These are phyloP conservation scores for Capsicum chinense DNA, from an alignment of 257 asterid species.

Conservation along the genomic window DNA sequence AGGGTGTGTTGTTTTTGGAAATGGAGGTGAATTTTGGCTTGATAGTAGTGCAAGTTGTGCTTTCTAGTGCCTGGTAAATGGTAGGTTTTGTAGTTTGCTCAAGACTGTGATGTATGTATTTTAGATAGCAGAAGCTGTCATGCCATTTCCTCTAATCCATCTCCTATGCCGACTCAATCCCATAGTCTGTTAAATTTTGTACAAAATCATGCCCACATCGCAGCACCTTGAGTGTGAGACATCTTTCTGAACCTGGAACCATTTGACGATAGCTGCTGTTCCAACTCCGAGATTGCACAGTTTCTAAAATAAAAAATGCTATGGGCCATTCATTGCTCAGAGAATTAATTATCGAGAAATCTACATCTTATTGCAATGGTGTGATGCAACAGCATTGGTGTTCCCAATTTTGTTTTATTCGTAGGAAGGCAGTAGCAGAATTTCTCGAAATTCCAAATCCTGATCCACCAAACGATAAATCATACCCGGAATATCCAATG, in stretches of 20 bases:
- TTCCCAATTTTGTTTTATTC: not conserved
- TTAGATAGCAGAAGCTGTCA: not conserved
- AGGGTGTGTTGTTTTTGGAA: not conserved
- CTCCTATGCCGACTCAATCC: not conserved
- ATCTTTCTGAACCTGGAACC: constrained; percentile 18
- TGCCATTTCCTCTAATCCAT: not conserved
- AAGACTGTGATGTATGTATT: not conserved
- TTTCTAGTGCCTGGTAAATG: not conserved
- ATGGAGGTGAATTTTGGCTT: constrained; percentile 17
- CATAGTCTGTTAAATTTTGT: constrained; percentile 2
- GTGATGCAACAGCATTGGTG: not conserved
- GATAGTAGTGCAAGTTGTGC: constrained; percentile 15
- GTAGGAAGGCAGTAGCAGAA: not conserved
- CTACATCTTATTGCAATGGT: not conserved
- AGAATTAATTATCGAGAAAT: not conserved
- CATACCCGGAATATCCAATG: not conserved
- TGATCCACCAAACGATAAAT: not conserved
- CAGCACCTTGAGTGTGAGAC: not conserved
- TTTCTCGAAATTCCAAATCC: not conserved
- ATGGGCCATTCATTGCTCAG: not conserved
- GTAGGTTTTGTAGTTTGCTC: constrained; percentile 14
- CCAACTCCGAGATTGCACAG: not conserved
- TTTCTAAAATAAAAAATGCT: not conserved
- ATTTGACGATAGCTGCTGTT: not conserved
- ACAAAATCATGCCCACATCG: constrained; percentile 12